Evolutionary conservation across 2,329 filamentous ascomycete genomes (phyloP).

Genomic region (Tolypocladium paradoxum): DNA sequence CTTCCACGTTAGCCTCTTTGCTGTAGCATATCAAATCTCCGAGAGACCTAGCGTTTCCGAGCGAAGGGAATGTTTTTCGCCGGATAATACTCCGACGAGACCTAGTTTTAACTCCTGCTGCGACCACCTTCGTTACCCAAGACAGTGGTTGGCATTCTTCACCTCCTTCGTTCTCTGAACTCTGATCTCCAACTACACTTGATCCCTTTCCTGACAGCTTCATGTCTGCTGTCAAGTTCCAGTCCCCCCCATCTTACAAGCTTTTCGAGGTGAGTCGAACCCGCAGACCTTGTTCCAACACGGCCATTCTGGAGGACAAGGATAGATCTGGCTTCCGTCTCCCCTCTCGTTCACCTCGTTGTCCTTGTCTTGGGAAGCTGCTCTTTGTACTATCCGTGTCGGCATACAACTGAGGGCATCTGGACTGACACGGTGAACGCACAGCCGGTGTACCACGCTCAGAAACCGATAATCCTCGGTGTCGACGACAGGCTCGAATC

Average conservation of each 20-base stretch:
- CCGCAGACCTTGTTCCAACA: constrained; percentile 21
- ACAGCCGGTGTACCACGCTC: constrained; percentile 42
- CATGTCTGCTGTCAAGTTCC: constrained; percentile 49
- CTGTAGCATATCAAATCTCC: constrained; percentile 28
- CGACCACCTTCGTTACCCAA: constrained; percentile 22
- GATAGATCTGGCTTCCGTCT: background rate
- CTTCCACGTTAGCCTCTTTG: constrained; percentile 18
- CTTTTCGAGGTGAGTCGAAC: constrained; percentile 46
- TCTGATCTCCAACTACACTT: constrained; percentile 18
- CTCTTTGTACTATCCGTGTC: constrained; percentile 7
- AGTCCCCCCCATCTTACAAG: constrained; percentile 43
- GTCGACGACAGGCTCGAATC: constrained; percentile 46
- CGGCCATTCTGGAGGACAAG: background rate
- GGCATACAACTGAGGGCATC: constrained; percentile 5
- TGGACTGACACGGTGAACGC: constrained; percentile 12
- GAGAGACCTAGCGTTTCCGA: constrained; percentile 17
- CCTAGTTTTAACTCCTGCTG: constrained; percentile 22
- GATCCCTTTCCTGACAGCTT: constrained; percentile 31
- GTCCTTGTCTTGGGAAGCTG: constrained; percentile 1
- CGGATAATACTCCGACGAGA: constrained; percentile 27
- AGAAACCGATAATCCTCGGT: constrained; percentile 44
- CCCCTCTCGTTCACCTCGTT: background rate
- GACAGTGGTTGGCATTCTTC: constrained; percentile 27
- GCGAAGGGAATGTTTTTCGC: constrained; percentile 17
- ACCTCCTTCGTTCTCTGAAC: constrained; percentile 19